A percentile compares a stretch with the other conserved stretches of the same genome.
phyloP scores from a whole-genome alignment of 345 rosid species.

The Schrenkiella parvula region DNA sequence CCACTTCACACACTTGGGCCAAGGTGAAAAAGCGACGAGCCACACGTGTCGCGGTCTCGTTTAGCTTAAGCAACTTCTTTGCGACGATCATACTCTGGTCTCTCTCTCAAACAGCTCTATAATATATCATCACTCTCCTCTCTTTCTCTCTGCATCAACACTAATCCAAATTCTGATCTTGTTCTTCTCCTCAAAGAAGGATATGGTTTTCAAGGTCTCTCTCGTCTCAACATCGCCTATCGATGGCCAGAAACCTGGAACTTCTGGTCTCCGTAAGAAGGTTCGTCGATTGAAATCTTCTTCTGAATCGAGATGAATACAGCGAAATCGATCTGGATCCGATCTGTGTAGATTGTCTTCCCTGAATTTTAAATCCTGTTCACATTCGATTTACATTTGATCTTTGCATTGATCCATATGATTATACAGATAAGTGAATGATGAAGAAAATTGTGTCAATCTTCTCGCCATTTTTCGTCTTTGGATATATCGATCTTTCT shows the following conservation, averaged over 20 bases:
- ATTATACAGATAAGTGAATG: not conserved
- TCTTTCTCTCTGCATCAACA: not conserved
- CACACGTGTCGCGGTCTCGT: constrained; percentile 30
- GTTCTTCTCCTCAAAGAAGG: not conserved
- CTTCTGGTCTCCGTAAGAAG: constrained; percentile 99
- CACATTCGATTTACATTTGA: not conserved
- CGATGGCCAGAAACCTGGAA: constrained; percentile 98
- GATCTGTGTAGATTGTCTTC: not conserved
- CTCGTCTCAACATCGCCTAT: constrained; percentile 57
- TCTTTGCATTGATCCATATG: constrained; percentile 14
- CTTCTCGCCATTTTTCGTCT: not conserved
- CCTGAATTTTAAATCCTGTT: not conserved
- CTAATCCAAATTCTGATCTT: constrained; percentile 4
- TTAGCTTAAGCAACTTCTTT: constrained; percentile 8
- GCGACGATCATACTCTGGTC: constrained; percentile 13
- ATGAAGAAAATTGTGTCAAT: not conserved
- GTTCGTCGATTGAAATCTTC: constrained; percentile 33
- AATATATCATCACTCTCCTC: constrained; percentile 13
- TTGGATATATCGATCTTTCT: not conserved
- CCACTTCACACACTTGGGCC: constrained; percentile 7
- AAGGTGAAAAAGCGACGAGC: not conserved
- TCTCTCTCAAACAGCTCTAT: not conserved
- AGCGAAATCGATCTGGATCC: constrained; percentile 3
- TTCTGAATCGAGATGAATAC: not conserved
- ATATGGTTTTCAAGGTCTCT: constrained; percentile 68